Base-by-base conservation (phyloP, 2,329 filamentous ascomycete species). In the Xylariomycetidae sp. region DNA sequence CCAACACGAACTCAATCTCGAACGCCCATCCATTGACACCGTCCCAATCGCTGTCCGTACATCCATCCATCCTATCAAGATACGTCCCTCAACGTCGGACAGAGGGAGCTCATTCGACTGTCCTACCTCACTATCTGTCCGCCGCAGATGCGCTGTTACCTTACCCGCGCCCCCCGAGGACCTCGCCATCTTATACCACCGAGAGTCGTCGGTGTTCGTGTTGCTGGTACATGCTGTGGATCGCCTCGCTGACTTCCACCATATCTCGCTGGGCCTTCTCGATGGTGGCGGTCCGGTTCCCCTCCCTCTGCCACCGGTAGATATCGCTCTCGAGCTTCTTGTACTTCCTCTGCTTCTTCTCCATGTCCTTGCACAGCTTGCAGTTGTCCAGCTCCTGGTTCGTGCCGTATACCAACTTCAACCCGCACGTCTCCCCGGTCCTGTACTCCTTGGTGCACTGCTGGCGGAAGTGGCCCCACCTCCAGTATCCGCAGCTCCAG, bases 371-470 rank as follows among this genome's bases (percentile, higher is more conserved):
- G 67, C 90, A 97, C 43, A 88, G 72, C 58, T 85, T 86, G 71
- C 90, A 97, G 51, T 78, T 76, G 35, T 76, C 75, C 27, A 60
- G 50, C 34, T 82, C 70, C 38, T 69, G 68, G 44, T 77, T 70
- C 16, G 86, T 89, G 49, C 78, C 69, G 68, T 85, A 88, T 56
- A 95, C 82, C 45, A 95, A 77, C 66, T 88, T 94, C 67, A 95
- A 82, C 42, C 90, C 90, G 65, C 90, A 97, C 23, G 90, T 96
- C 71, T 97, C 90, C 53, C 90, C 90, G 48, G 86, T 95, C 46
- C 90, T 85, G 67, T 94, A 94, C 62, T 96, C 90, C 64, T 88
- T 88, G 62, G 85, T 82, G 74, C 90, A 97, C 59, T 94, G 89
- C 62, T 89, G 78, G 47, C 85, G 81, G 70, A 96, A 96, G 66